These are phyloP conservation scores for Cyclotella distinguenda DNA, from an alignment of 108 stramenopile species.

Conservation along the genomic window DNA sequence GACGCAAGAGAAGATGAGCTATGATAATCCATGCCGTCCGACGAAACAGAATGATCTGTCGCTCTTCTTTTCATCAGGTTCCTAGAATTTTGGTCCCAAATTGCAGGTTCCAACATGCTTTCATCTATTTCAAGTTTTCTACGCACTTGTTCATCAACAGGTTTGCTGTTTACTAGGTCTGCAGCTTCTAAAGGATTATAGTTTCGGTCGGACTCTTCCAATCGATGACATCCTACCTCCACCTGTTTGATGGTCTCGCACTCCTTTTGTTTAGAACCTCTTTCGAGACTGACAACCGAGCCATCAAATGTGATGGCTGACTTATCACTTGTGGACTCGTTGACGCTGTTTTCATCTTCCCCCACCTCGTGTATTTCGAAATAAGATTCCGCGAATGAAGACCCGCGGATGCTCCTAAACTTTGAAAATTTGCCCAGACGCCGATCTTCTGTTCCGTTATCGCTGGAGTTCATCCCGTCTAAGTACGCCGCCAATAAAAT, in stretches of 20 bases:
- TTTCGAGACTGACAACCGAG: not conserved
- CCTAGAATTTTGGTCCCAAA: too few relatives aligned
- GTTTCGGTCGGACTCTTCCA: constrained; percentile 1
- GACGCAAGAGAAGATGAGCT: too few relatives aligned
- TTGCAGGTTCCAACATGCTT: not conserved
- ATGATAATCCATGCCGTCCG: too few relatives aligned
- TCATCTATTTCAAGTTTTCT: not conserved
- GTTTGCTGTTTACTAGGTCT: not conserved
- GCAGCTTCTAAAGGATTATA: not conserved
- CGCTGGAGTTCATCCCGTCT: not conserved
- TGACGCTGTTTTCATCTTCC: not conserved
- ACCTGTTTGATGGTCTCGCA: too few relatives aligned
- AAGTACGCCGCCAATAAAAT: too few relatives aligned
- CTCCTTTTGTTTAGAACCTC: not conserved
- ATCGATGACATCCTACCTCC: not conserved
- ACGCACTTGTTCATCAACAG: not conserved
- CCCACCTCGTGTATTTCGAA: not conserved
- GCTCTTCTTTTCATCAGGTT: too few relatives aligned
- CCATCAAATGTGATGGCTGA: not conserved
- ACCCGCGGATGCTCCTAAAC: not conserved
- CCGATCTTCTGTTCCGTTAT: not conserved
- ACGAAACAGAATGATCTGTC: too few relatives aligned
- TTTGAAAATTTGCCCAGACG: not conserved
- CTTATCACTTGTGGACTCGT: not conserved
- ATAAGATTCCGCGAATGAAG: constrained; percentile 2